Conservation (phyloP, 2,329 filamentous ascomycete species). For the Sporothrix sp. region DNA sequence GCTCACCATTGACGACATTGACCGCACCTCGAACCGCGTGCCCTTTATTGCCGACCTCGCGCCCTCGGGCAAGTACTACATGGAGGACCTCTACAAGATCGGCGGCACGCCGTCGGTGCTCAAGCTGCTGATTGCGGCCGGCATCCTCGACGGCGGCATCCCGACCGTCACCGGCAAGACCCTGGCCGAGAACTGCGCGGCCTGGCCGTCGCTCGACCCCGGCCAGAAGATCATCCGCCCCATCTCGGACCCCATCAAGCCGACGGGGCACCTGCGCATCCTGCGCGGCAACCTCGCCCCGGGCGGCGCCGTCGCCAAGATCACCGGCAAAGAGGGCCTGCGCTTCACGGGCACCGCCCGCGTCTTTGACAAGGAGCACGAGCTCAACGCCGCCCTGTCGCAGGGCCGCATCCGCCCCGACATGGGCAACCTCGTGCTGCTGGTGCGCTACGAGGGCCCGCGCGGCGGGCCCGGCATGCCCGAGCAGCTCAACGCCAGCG, state of each 20-base stretch:
- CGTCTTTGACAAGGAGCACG: conserved; percentile 78
- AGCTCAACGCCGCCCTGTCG: conserved; percentile 64
- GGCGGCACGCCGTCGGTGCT: conserved; percentile 79
- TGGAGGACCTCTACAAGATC: conserved; percentile 79
- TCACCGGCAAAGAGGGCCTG: conserved; percentile 89
- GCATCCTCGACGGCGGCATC: conserved; percentile 66
- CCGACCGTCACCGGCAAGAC: conserved; percentile 78
- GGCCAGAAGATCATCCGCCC: conserved; percentile 77
- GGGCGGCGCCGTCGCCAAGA: conserved; percentile 85
- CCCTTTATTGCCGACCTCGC: conserved; percentile 81
- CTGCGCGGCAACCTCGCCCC: conserved; percentile 81
- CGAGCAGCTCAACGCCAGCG: conserved; percentile 80
- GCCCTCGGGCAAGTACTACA: conserved; percentile 69
- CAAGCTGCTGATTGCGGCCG: conserved; percentile 70
- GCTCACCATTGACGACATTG: conserved; percentile 72
- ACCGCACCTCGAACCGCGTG: conserved; percentile 70
- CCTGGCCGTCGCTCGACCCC: conserved; percentile 66
- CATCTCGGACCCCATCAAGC: conserved; percentile 63
- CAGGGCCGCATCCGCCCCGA: conserved; percentile 41
- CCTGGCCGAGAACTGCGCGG: conserved; percentile 68
- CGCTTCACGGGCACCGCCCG: conserved; percentile 69
- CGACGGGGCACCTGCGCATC: conserved; percentile 79
- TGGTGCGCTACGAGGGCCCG: conserved; percentile 89
- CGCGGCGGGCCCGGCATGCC: conserved; percentile 94
- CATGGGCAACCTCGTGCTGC: conserved; percentile 71